Base-by-base conservation (phyloP, 2,329 filamentous ascomycete genomes). In the Huntiella abstrusa region DNA sequence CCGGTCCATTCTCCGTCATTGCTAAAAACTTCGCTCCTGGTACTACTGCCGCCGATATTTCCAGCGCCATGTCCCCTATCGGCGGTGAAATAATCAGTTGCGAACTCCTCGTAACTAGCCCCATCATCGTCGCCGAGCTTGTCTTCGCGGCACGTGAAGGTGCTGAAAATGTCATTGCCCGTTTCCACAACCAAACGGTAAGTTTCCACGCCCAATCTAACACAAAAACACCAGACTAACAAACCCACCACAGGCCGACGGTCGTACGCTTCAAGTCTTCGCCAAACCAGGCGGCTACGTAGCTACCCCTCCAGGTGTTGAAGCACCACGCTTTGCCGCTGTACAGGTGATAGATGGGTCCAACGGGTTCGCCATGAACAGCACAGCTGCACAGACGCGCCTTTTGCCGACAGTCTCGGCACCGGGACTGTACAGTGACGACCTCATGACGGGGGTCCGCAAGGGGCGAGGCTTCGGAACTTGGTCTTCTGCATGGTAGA, bases 1-100 rank as follows among this genome's bases (percentile, higher is more conserved):
- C 77, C 1, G 79, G 81, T 0, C 81, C 81, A 1, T 83, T 73
- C 54, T 71, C 73, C 13, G 72, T 91, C 17, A 71, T 84, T 58
- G 82, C 80, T 2, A 79, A 83, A 60, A 91, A 91, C 65, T 85
- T 91, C 58, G 83, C 83, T 10, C 75, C 75, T 2, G 83, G 83
- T 34, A 91, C 83, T 1, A 86, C 83, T 5, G 80, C 79, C 1
- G 81, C 80, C 28, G 83, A 91, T 56, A 84, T 91, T 50, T 81
- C 86, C 64, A 82, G 78, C 54, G 83, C 83, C 48, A 77, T 91
- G 75, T 72, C 70, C n/a, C 75, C 76, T 0, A 64, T 83, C n/a
- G 81, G 80, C 35, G 81, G 80, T 28, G 67, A 77, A 51, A 70
- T 85, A 55, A 57, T 71, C 17, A 74, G 71, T 55, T 88, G 83